A percentile compares a stretch with the other conserved stretches of the same genome.
Conservation (phyloP, 2,329 filamentous ascomycete genomes). For the Colletotrichum lindemuthianum region DNA sequence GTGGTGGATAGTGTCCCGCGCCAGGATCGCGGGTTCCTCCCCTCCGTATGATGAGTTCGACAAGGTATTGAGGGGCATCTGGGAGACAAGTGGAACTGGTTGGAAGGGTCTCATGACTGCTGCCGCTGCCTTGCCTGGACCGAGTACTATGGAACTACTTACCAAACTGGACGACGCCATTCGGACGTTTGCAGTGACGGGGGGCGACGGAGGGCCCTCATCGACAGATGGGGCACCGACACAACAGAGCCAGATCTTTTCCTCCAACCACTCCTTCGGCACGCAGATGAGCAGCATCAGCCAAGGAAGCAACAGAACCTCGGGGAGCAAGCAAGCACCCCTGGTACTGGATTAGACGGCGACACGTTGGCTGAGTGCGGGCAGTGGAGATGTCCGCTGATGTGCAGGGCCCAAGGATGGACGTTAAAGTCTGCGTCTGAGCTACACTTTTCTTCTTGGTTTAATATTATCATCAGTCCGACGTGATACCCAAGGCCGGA, state of each 20-base stretch:
- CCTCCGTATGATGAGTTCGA: constrained; percentile 48
- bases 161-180: constrained; percentile 59
- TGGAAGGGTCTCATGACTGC: constrained; percentile 61
- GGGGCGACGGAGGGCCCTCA: constrained; percentile 22
- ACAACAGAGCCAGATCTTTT: constrained; percentile 33
- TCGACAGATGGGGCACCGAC: constrained; percentile 25
- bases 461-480: constrained; percentile 12
- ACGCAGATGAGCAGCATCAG: constrained; percentile 31
- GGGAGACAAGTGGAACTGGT: constrained; percentile 53
- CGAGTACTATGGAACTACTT: constrained; percentile 58
- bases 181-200: constrained; percentile 45
- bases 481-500: constrained; percentile 22
- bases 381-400: not conserved
- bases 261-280: constrained; percentile 31
- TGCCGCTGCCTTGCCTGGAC: constrained; percentile 54
- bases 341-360: constrained; percentile 15
- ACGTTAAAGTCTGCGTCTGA: not conserved
- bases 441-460: constrained; percentile 4
- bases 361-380: not conserved
- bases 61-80: constrained; percentile 55
- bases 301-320: constrained; percentile 27
- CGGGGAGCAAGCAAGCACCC: constrained; percentile 32
- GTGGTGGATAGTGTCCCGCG: constrained; percentile 62
- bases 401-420: not conserved
- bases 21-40: constrained; percentile 38